Base-by-base conservation (phyloP, 148 eudicot species). In the Cornus controversa region DNA sequence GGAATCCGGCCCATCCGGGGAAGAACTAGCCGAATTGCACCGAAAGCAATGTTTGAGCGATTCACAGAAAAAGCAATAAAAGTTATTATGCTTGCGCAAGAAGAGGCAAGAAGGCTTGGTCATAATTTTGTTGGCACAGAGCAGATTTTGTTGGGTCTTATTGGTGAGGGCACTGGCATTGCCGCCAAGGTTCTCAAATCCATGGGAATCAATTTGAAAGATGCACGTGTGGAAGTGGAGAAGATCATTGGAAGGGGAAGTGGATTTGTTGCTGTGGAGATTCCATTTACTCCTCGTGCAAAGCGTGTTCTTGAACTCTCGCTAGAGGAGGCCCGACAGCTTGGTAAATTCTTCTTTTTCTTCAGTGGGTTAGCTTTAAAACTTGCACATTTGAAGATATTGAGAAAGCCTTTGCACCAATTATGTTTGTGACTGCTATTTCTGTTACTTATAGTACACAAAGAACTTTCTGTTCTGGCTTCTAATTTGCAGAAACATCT, bases 161-260 rank as follows among this genome's bases (percentile, higher is more conserved):
- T 94, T 83, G 94, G 89, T 72, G 98, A 94, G 81, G 91, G 96
- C 69, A 89, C 96, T 69, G 98, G 98, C 14, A 92, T 94, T 82
- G 98, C 93, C 82, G 98, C 98, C 40, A 94, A 90, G 87, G 96
- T 91, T 74, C 80, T 94, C 68, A 94, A 91, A 82, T 91, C 98
- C 50, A 93, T 87, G 96, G 96, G 98, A 71, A 93, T 93, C 57
- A 93, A 83, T 84, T 80, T 93, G 82, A 93, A 93, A 75, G 94
- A 89, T 81, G 98, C 94, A 1, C 94, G 98, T 80, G 91, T 88
- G 15, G 98, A 91, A 80, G 93, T 91, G 50, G 94, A 91, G 87
- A 93, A 93, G 77, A 93, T 93, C 36, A 92, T 91, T 79, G 98
- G 98, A 58, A 89, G 94, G 74, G 98, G 98, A 29, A 89, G 92